Conservation (phyloP, 2,329 filamentous ascomycete genomes). For the Ilyonectria mors-panacis region DNA sequence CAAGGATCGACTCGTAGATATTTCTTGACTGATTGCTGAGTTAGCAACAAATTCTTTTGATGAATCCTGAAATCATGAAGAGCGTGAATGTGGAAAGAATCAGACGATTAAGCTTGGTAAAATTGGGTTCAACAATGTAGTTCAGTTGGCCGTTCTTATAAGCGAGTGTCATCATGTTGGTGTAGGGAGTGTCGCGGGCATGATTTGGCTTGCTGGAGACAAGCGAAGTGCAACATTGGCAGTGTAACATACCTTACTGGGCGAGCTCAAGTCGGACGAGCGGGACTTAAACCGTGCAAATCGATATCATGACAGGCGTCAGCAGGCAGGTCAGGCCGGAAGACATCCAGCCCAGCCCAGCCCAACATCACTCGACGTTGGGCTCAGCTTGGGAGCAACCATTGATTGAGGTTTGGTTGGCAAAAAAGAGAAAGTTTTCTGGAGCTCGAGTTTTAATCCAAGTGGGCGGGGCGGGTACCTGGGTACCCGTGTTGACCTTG, state of each 20-base stretch:
- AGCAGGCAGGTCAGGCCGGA: background rate
- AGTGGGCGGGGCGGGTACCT: slow-evolving; percentile 10
- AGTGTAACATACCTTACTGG: slow-evolving; percentile 42
- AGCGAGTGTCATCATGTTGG: slow-evolving; percentile 69
- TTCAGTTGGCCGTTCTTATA: slow-evolving; percentile 79
- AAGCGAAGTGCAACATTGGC: slow-evolving; percentile 30
- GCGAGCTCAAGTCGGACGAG: slow-evolving; percentile 12
- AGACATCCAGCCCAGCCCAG: background rate
- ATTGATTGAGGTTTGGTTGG: slow-evolving; percentile 24
- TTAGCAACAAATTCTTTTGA: slow-evolving; percentile 42
- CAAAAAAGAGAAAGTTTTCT: slow-evolving; percentile 28
- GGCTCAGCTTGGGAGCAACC: slow-evolving; percentile 19
- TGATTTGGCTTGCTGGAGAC: slow-evolving; percentile 28
- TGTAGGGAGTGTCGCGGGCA: slow-evolving; percentile 26
- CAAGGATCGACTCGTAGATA: slow-evolving; percentile 18
- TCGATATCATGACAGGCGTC: slow-evolving; percentile 10
- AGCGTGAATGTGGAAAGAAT: slow-evolving; percentile 44
- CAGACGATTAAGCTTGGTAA: slow-evolving; percentile 79
- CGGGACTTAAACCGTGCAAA: background rate
- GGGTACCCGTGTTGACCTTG: slow-evolving; percentile 7
- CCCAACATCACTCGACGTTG: slow-evolving; percentile 20
- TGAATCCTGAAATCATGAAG: slow-evolving; percentile 31
- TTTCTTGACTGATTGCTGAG: slow-evolving; percentile 31
- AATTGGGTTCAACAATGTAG: slow-evolving; percentile 69
- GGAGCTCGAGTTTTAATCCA: slow-evolving; percentile 35